phyloP scores from a whole-genome alignment of 306 rosid genomes.

The Inga leiocalycina region DNA sequence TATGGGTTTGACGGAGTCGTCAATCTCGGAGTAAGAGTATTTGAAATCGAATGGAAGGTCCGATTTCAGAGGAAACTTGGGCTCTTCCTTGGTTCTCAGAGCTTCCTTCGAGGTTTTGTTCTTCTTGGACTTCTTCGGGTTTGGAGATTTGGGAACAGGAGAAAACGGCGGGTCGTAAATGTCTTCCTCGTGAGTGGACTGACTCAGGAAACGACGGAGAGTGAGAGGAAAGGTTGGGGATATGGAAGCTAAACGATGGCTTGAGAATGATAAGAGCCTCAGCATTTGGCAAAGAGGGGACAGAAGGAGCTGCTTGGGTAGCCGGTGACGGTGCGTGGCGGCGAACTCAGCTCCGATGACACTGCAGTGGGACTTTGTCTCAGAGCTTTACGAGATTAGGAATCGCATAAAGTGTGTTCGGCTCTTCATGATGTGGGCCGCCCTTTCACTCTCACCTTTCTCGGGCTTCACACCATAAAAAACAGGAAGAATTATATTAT shows the following conservation, averaged over 20 bases:
- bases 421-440: no score
- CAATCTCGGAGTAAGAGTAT: constrained; percentile 76
- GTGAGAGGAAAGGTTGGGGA: not conserved
- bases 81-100: constrained; percentile 24
- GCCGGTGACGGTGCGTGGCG: not conserved
- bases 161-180: constrained; percentile 81
- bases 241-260: constrained; percentile 14
- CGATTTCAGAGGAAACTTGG: constrained; percentile 52
- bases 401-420: no score
- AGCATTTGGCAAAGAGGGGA: constrained; percentile 16
- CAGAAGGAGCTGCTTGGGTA: not conserved
- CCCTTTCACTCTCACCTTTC: no score
- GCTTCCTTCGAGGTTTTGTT: constrained; percentile 14
- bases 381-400: no score
- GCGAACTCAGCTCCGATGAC: not conserved
- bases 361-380: no score
- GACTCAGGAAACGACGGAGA: constrained; percentile 34
- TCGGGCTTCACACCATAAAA: no score
- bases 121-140: constrained; percentile 37
- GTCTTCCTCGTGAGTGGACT: constrained; percentile 27
- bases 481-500: no score
- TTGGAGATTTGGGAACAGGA: constrained; percentile 41
- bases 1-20: constrained; percentile 54
- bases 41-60: constrained; percentile 82
- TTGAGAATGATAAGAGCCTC: not conserved